phyloP scores from a whole-genome alignment of 2,329 filamentous ascomycete genomes.

The Verticillium zaregamsianum region DNA sequence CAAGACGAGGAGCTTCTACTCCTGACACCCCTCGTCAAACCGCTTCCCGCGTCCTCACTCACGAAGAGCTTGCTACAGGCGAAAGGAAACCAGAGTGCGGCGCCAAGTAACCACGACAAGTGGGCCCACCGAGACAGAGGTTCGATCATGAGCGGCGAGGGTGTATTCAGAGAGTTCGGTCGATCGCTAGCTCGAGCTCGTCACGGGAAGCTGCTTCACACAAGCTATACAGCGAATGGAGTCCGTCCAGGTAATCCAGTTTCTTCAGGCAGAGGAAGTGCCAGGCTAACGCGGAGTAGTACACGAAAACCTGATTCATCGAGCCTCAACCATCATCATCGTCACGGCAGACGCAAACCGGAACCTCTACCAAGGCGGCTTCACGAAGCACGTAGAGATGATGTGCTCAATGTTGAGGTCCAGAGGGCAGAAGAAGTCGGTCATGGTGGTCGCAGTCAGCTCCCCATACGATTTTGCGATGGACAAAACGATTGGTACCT shows the following conservation, averaged over 20 bases:
- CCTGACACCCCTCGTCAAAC: constrained; percentile 85
- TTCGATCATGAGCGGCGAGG: constrained; percentile 83
- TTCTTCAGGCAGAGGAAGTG: not conserved
- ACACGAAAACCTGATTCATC: constrained; percentile 87
- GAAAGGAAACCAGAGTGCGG: constrained; percentile 31
- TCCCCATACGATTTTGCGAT: constrained; percentile 96
- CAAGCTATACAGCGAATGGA: constrained; percentile 91
- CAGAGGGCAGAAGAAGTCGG: constrained; percentile 76
- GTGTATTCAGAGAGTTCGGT: constrained; percentile 86
- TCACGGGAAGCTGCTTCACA: constrained; percentile 83
- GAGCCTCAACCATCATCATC: constrained; percentile 83
- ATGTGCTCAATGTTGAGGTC: constrained; percentile 82
- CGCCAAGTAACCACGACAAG: constrained; percentile 44
- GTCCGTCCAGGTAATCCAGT: constrained; percentile 61
- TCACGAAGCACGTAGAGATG: constrained; percentile 94
- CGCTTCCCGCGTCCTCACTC: constrained; percentile 82
- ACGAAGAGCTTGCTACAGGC: constrained; percentile 65
- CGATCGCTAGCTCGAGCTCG: constrained; percentile 81
- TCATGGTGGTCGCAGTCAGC: constrained; percentile 89
- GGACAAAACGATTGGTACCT: constrained; percentile 85
- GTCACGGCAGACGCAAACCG: constrained; percentile 91
- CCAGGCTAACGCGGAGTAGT: constrained; percentile 37
- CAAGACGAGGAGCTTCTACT: constrained; percentile 85
- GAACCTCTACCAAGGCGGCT: constrained; percentile 89
- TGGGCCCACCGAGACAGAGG: constrained; percentile 56